Evolutionary conservation across 129 eudicot species (phyloP), one percentile per base, ranked within the genome.

Genomic region (Erigeron canadensis): DNA sequence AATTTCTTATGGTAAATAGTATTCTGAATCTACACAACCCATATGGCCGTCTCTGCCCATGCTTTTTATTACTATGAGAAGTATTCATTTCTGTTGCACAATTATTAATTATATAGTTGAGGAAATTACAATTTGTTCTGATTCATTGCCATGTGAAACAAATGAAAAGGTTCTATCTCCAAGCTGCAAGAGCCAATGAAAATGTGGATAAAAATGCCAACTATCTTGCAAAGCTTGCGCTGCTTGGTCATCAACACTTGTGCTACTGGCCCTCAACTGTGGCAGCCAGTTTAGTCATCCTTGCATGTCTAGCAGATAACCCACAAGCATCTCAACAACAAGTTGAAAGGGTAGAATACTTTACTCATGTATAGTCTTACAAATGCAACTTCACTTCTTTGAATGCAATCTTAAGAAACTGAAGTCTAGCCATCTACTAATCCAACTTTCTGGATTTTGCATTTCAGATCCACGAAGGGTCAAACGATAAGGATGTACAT

Each of bases 261-360:
- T 78, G 86, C 80, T 90, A 68, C 71, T 90, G 97, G 97, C 99
- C 99, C 41, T 95, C 99, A 71, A 90, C 94, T 72, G 91, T 95
- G 37, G 97, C 99, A 79, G 97, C 99, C 77, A 90, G 86, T 15
- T 79, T 95, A 19, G 97, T 90, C 63, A 83, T 85, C 56, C 82
- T 95, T 55, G 94, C 95, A 73, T 95, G 89, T 69, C 65, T 70
- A 40, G 86, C 88, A 44, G 81, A 76, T 62, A 71, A 88, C 59
- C 73, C 62, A 71, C 89, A 80, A 69, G 88, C 84, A 75, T 80
- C 91, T 72, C 88, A 84, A 80, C 83, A 79, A 72, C 86, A 69
- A 22, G 74, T 90, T 60, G 70, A 79, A 64, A 60, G 75, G 85
- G 99, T 94, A 82, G 16, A 70, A 23, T 50, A 53, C 77, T 53